Evolutionary conservation across 2,329 filamentous ascomycete genomes (phyloP).

Genomic region (Trichoderma sp.): DNA sequence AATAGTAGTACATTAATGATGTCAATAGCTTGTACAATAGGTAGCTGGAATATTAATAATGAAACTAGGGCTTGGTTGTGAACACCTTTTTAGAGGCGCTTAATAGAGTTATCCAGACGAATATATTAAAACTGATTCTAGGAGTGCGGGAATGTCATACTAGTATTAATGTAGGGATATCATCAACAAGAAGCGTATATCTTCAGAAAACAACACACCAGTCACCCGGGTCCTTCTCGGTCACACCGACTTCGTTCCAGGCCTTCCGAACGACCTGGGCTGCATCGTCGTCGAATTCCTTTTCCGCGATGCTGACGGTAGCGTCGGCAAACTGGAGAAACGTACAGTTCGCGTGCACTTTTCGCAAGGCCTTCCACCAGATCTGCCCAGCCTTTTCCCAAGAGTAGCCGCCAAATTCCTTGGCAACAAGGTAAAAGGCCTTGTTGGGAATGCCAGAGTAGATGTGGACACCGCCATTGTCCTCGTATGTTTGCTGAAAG

Average conservation of each 20-base stretch:
- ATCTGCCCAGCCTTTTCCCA: constrained; percentile 57
- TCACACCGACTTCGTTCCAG: constrained; percentile 52
- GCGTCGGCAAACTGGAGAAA: constrained; percentile 54
- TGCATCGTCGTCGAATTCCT: constrained; percentile 45
- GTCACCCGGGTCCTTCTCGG: constrained; percentile 26
- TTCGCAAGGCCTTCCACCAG: constrained; percentile 54
- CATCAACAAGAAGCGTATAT: not conserved
- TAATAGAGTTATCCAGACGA: too few relatives aligned
- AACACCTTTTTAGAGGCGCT: too few relatives aligned
- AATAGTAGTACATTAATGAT: too few relatives aligned
- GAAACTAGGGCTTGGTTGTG: too few relatives aligned
- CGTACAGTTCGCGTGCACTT: constrained; percentile 43
- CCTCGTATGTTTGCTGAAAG: constrained; percentile 44
- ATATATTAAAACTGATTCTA: too few relatives aligned
- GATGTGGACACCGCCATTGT: constrained; percentile 57
- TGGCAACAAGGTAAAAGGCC: constrained; percentile 54
- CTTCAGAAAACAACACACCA: constrained; percentile 1
- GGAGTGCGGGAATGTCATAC: too few relatives aligned
- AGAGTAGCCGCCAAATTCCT: constrained; percentile 53
- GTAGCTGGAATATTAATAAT: too few relatives aligned
- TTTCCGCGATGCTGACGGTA: constrained; percentile 49
- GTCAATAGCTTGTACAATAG: too few relatives aligned
- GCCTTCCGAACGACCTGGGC: constrained; percentile 49
- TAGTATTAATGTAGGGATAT: too few relatives aligned
- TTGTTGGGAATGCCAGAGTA: constrained; percentile 61